These are phyloP conservation scores for Phialophora expanda DNA, from an alignment of 2,329 filamentous ascomycete species.

Conservation along the genomic window DNA sequence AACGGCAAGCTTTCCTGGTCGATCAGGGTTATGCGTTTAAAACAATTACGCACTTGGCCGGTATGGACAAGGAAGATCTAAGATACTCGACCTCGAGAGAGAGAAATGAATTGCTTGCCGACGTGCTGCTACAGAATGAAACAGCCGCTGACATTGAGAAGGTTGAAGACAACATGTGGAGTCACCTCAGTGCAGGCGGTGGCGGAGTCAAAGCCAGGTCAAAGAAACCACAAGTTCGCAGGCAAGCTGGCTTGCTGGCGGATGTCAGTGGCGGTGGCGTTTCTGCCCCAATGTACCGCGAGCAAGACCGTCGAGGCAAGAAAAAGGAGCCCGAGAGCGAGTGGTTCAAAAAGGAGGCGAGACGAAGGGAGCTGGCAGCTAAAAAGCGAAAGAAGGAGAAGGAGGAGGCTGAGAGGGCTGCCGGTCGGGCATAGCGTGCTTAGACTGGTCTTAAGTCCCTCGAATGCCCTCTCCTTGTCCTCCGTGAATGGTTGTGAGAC, in stretches of 20 bases:
- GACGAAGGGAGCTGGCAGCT: conserved; percentile 64
- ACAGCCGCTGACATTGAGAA: conserved; percentile 72
- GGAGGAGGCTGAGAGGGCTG: conserved; percentile 32
- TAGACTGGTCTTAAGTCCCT: neutral
- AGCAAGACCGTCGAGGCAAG: conserved; percentile 76
- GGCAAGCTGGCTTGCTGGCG: conserved; percentile 82
- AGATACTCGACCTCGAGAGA: conserved; percentile 80
- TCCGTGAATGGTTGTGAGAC: neutral
- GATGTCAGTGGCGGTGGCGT: conserved; percentile 90
- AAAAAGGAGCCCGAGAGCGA: conserved; percentile 64
- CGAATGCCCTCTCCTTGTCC: neutral
- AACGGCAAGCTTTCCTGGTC: conserved; percentile 93
- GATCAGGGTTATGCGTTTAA: conserved; percentile 99
- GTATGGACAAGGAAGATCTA: conserved; percentile 81
- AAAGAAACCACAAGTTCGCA: conserved; percentile 57
- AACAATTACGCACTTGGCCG: conserved; percentile 93
- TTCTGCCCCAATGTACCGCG: conserved; percentile 82
- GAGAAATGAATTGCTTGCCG: conserved; percentile 82
- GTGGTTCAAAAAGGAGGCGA: conserved; percentile 70
- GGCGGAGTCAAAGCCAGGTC: conserved; percentile 24
- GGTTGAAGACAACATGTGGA: conserved; percentile 69
- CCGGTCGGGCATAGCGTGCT: conserved; percentile 16
- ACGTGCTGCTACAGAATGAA: conserved; percentile 87
- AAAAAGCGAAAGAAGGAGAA: conserved; percentile 49
- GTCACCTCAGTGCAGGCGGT: conserved; percentile 55